Percentiles rank a stretch among this genome's conserved stretches.
These are phyloP conservation scores for Calocybe indica DNA, from an alignment of 768 basidiomycete genomes.

Conservation along the genomic window DNA sequence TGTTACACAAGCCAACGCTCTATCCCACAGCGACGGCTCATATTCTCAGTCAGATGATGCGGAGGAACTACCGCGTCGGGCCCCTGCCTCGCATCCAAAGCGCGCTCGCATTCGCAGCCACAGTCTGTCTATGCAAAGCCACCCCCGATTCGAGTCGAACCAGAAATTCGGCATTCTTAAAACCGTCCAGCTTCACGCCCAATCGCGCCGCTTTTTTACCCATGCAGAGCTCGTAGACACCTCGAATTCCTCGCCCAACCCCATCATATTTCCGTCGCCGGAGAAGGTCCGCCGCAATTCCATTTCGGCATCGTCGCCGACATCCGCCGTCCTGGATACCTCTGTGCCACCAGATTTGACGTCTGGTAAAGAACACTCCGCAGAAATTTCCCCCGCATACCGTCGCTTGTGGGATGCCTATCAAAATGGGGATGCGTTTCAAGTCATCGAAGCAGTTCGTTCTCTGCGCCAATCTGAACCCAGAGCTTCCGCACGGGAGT, in stretches of 20 bases:
- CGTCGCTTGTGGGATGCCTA: conserved; percentile 20
- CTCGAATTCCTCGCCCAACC: conserved; percentile 6
- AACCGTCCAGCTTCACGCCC: conserved; percentile 58
- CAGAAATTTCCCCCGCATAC: conserved; percentile 12
- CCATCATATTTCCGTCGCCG: conserved; percentile 12
- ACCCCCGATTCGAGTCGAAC: conserved; percentile 32
- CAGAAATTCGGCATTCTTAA: conserved; percentile 53
- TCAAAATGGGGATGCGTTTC: conserved; percentile 15
- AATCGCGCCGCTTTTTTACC: conserved; percentile 54
- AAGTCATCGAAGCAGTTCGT: conserved; percentile 29
- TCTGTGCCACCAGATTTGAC: conserved; percentile 6
- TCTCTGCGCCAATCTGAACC: conserved; percentile 21
- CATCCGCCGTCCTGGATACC: conserved; percentile 14
- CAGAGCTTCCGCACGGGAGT: conserved; percentile 41
- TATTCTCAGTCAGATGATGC: conserved; percentile 48
- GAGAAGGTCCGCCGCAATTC: conserved; percentile 40
- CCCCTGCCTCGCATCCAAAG: conserved; percentile 21
- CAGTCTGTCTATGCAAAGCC: conserved; percentile 47
- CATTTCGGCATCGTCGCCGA: conserved; percentile 25
- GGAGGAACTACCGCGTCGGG: conserved; percentile 39
- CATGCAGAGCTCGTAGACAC: conserved; percentile 13
- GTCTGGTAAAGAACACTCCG: not conserved
- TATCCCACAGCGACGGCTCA: conserved; percentile 47
- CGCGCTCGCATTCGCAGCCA: conserved; percentile 47
- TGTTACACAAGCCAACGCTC: conserved; percentile 65